Base-by-base conservation (phyloP, 306 rosid genomes). In the Lupinus albus region DNA sequence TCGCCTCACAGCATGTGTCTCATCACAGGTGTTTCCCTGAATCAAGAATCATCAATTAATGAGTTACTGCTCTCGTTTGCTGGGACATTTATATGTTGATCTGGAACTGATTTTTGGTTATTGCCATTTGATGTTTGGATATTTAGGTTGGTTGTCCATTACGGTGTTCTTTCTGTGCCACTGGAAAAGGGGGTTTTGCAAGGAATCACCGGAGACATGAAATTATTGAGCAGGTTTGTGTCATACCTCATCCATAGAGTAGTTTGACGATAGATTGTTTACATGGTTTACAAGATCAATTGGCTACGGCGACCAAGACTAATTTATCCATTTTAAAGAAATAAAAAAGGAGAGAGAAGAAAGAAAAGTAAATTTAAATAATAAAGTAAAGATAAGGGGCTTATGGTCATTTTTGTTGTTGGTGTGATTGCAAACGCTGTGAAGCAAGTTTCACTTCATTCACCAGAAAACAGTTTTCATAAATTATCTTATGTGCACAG, bases 1-100 rank as follows among this genome's bases (percentile, higher is more conserved):
- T 73, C 95, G 98, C 62, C 95, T 93, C 50, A 93, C 98, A 14
- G 98, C 98, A n/a, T 93, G 98, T 54, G 82, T 93, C 61, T 93
- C 98, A 18, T 89, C 98, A 4, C 98, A 93, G 95, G 98, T 89
- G 72, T 61, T 65, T 74, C 57, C 44, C 60, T 56, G 67, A 68
- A 25, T 73, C 42, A 3, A 46, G 21, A 57, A 59, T 76, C n/a
- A 45, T 64, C 57, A 28, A 46, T 33, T 38, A 51, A 52, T 44
- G 65, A 30, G 33, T 52, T 64, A 16, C 35, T 76, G 35, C 21
- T 44, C 30, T 67, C 64, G 66, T 75, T 46, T 53, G 8, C 35
- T 48, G 68, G 39, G 64, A 25, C 70, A 13, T 33, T 68, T 69
- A 68, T 16, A 21, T 44, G 39, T 70, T 66, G 64, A 36, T 70